Evolutionary conservation across 345 rosid genomes (phyloP).

Genomic region (Ricinus communis): DNA sequence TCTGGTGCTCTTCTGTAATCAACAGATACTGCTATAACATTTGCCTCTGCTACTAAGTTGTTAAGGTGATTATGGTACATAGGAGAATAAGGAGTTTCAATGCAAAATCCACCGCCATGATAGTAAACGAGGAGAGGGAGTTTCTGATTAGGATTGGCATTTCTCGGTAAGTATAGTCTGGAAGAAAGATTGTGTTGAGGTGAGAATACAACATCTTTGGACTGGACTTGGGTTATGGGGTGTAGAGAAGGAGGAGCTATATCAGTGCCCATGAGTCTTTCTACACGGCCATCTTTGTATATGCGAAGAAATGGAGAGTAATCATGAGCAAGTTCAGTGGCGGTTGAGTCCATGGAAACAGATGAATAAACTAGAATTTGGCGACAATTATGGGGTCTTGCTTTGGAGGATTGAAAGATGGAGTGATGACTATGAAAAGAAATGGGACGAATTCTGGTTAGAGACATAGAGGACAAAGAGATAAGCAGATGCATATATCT

Average conservation of each 20-base stretch:
- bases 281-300: constrained; percentile 40
- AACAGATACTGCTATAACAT: constrained; percentile 39
- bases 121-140: constrained; percentile 25
- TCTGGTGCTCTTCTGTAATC: constrained; percentile 51
- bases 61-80: constrained; percentile 31
- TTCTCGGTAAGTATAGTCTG: constrained; percentile 47
- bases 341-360: neutral
- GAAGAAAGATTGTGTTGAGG: constrained; percentile 35
- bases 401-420: too few species aligned
- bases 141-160: constrained; percentile 17
- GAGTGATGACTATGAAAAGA: too few species aligned
- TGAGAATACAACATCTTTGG: constrained; percentile 40
- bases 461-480: too few species aligned
- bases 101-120: constrained; percentile 55
- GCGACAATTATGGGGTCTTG: too few species aligned
- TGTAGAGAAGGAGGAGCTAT: constrained; percentile 35
- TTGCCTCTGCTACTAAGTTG: constrained; percentile 35
- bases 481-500: too few species aligned
- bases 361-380: too few species aligned
- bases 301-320: constrained; percentile 16
- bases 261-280: constrained; percentile 40
- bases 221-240: constrained; percentile 25
- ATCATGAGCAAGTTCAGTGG: constrained; percentile 2
- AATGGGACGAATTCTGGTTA: too few species aligned
- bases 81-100: constrained; percentile 38